phyloP scores from a whole-genome alignment of 441 rosid genomes.

The Isatis lusitanica region DNA sequence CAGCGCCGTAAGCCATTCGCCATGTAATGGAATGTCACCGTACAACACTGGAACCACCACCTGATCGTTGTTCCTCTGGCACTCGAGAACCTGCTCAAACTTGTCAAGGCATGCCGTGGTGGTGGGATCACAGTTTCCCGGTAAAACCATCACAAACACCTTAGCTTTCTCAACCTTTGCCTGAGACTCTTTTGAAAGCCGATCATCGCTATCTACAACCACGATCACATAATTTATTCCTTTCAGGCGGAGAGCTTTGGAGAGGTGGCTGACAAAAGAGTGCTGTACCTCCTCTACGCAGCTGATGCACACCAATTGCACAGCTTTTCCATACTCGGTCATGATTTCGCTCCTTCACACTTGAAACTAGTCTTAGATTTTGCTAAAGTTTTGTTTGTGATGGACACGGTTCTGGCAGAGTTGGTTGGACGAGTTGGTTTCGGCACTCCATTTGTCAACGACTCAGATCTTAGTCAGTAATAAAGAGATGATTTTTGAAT shows the following conservation, averaged over 20 bases:
- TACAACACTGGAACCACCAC: constrained; percentile 22
- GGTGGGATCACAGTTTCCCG: neutral
- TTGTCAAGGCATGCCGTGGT: neutral
- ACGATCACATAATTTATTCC: neutral
- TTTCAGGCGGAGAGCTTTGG: neutral
- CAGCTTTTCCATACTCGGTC: neutral
- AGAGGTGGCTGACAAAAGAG: constrained; percentile 28
- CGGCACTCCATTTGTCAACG: no score
- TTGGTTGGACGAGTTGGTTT: no score
- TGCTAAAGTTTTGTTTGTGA: neutral
- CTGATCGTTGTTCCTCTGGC: neutral
- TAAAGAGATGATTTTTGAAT: no score
- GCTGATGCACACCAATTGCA: constrained; percentile 7
- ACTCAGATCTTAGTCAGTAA: no score
- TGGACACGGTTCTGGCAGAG: no score
- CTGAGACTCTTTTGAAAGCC: neutral
- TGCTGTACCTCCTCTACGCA: neutral
- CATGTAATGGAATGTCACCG: neutral
- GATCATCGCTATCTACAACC: neutral
- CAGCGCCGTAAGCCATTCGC: neutral
- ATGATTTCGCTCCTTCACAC: neutral
- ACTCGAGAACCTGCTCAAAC: neutral
- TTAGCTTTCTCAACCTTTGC: neutral
- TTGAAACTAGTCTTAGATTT: neutral
- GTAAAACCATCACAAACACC: constrained; percentile 18